Evolutionary conservation across 352 stramenopile genomes (phyloP), one percentile per base, ranked within the genome.

Genomic region (Globisporangium camurandrum): DNA sequence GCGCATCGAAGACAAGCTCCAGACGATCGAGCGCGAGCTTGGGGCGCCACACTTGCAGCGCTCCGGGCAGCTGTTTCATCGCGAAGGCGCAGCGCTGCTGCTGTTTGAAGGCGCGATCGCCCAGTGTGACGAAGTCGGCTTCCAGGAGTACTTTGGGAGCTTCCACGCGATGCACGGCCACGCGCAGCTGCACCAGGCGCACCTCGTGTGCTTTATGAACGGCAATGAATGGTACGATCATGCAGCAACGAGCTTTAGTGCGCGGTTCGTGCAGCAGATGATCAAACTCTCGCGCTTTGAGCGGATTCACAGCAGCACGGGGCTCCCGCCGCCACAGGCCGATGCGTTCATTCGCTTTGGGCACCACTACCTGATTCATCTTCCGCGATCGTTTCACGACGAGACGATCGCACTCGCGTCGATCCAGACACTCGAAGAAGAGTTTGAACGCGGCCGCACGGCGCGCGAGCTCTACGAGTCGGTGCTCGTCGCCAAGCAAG

Each of bases 241-340:
- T 33, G 73, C 80, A 27, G 64, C 66, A 12, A 62, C 57, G 19
- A 72, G 64, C 27, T 88, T 91, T 54, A 72, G 72, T 34, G 68
- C 73, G 9, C 83, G 78, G 38, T 86, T 91, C 54, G 63, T 86
- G 9, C 73, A 84, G 49, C 77, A 91, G 58, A 89, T 91, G 77
- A 74, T 89, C 28, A 86, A 84, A 44, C 44, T 91, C 38, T 75
- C 69, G 20, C 56, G 75, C 26, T 88, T 82, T 31, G 75, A 88
- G 54, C 62, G 77, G 24, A 52, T 86, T 16, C 77, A 84, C 31
- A 71, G 63, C 8, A 64, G 60, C 12, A 42, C 28, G 6, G 52
- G 44, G 20, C 28, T 38, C 36, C 22, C 44, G 17, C 28, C 66
- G 3, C 59, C 71, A 14, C 71, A 66, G 30, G 61, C 67, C 2